A percentile compares a stretch with the other conserved stretches of the same genome.
phyloP scores from a whole-genome alignment of 1,139 yeast species.

The Diutina neorugosa region DNA sequence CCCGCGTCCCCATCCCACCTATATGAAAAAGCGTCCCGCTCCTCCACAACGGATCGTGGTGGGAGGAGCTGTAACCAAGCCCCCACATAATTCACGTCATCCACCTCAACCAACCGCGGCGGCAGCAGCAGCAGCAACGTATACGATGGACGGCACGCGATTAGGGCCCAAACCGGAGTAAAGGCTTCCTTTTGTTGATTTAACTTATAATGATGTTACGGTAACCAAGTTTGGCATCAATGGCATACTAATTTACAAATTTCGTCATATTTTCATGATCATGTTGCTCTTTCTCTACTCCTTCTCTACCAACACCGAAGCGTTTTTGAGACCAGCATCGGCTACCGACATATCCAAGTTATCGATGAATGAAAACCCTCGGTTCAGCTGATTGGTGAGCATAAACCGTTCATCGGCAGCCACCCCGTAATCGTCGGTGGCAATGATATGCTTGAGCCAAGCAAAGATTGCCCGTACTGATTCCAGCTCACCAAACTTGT shows the following conservation, averaged over 20 bases:
- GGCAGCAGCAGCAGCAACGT: background rate
- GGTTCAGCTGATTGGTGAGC: slow-evolving; percentile 41
- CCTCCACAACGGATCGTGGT: background rate
- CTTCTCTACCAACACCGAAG: slow-evolving; percentile 62
- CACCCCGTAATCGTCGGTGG: slow-evolving; percentile 36
- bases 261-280: background rate
- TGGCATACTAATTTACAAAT: background rate
- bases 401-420: slow-evolving; percentile 24
- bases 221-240: background rate
- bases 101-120: background rate
- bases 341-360: slow-evolving; percentile 49
- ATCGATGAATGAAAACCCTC: slow-evolving; percentile 28
- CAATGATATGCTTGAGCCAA: slow-evolving; percentile 44
- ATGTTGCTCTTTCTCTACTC: slow-evolving; percentile 5
- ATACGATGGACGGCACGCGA: background rate
- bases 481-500: slow-evolving; percentile 48
- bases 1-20: background rate
- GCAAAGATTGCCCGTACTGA: slow-evolving; percentile 29
- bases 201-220: background rate
- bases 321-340: slow-evolving; percentile 70
- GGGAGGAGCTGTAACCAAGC: background rate
- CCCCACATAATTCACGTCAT: background rate
- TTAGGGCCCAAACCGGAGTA: background rate
- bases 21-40: background rate
- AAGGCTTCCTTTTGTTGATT: too few species aligned